These are phyloP conservation scores for Aphanomyces euteiches DNA, from an alignment of 352 stramenopile species.

Conservation along the genomic window DNA sequence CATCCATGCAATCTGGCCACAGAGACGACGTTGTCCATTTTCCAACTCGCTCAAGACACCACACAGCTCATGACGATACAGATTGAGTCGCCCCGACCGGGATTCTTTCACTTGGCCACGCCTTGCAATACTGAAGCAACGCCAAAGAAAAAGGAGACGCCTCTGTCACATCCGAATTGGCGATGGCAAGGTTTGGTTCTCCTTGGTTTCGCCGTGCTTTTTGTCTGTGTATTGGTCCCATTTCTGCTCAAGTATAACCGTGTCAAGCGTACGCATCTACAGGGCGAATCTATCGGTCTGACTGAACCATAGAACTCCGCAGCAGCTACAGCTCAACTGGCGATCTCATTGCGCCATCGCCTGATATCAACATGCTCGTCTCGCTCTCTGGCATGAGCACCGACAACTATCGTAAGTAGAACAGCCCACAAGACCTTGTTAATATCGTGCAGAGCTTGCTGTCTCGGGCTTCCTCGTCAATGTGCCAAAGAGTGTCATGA, in stretches of 20 bases:
- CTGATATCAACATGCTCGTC: not conserved
- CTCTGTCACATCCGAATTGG: not conserved
- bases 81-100: too few species aligned
- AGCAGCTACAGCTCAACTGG: not conserved
- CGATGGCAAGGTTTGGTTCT: not conserved
- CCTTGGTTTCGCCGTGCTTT: not conserved
- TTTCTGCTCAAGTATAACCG: not conserved
- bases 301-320: not conserved
- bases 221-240: conserved; percentile 3
- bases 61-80: too few species aligned
- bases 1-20: too few species aligned
- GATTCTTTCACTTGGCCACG: not conserved
- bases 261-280: not conserved
- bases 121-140: not conserved
- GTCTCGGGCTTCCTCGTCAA: not conserved
- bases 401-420: not conserved
- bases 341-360: not conserved
- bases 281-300: not conserved
- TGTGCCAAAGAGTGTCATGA: not conserved
- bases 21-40: too few species aligned
- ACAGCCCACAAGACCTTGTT: not conserved
- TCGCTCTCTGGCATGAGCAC: conserved; percentile 12
- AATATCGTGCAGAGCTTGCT: not conserved
- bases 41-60: too few species aligned
- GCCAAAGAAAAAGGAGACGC: not conserved